phyloP scores from a whole-genome alignment of 768 basidiomycete genomes.

The Lentinula detonsa region DNA sequence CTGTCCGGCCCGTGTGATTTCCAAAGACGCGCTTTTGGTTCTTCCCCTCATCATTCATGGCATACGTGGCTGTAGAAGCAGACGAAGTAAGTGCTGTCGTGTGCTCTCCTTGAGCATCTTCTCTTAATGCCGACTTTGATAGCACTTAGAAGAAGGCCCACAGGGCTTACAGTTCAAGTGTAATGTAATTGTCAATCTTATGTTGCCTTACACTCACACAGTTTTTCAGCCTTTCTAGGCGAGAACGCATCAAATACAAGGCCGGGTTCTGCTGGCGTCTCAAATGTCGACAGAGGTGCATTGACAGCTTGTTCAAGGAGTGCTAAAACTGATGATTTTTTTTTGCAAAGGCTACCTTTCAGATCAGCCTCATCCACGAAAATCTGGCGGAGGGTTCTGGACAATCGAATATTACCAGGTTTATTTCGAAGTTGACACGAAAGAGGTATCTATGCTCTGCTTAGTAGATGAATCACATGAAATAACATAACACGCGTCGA shows the following conservation, averaged over 20 bases:
- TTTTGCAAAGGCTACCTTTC: slow-evolving; percentile 52
- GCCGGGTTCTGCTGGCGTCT: slow-evolving; percentile 26
- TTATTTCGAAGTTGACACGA: slow-evolving; percentile 87
- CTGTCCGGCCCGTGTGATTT: background rate
- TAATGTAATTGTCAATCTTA: slow-evolving; percentile 13
- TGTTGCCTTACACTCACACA: background rate
- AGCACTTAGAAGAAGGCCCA: slow-evolving; percentile 62
- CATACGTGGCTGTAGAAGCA: slow-evolving; percentile 7
- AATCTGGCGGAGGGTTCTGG: slow-evolving; percentile 62
- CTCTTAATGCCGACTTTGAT: background rate
- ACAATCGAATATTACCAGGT: slow-evolving; percentile 80
- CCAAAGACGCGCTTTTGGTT: background rate
- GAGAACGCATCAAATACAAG: slow-evolving; percentile 25
- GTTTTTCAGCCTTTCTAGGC: slow-evolving; percentile 49
- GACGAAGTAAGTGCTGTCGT: background rate
- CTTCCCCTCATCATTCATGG: slow-evolving; percentile 28
- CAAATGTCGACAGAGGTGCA: slow-evolving; percentile 48
- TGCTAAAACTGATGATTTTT: background rate
- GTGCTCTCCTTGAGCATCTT: background rate
- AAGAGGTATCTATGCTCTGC: slow-evolving; percentile 38
- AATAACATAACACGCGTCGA: background rate
- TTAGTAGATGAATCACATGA: background rate
- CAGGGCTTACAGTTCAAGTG: slow-evolving; percentile 73
- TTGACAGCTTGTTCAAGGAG: slow-evolving; percentile 8
- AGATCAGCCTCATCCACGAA: slow-evolving; percentile 40